Conservation (phyloP, 306 rosid species). For the Purshia tridentata region DNA sequence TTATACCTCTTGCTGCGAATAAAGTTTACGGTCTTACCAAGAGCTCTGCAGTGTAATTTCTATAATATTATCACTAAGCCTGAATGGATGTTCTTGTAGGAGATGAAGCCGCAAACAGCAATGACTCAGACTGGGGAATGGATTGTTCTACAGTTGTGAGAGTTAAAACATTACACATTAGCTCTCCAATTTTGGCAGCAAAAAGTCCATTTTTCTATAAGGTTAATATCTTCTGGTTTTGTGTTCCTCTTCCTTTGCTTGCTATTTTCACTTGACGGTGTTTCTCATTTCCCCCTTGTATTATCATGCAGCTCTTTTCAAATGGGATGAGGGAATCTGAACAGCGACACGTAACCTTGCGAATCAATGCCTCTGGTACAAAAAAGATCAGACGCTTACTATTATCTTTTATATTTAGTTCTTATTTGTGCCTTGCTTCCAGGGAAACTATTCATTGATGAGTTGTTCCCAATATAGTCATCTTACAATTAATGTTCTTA, state of each 20-base stretch:
- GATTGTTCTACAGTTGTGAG: conserved; percentile 66
- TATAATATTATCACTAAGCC: neutral
- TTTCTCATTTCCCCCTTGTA: conserved; percentile 20
- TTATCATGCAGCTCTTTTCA: conserved; percentile 68
- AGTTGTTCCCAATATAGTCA: conserved; percentile 12
- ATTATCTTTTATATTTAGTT: neutral
- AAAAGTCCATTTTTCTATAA: conserved; percentile 96
- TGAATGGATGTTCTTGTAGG: conserved; percentile 44
- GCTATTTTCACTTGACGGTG: conserved; percentile 3
- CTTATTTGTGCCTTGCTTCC: neutral
- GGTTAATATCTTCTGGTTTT: conserved; percentile 37
- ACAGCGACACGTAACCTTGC: conserved; percentile 78
- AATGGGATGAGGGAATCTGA: conserved; percentile 99
- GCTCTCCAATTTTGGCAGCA: conserved; percentile 98
- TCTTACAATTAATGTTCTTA: conserved; percentile 22
- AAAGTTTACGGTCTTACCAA: neutral
- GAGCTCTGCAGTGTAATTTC: neutral
- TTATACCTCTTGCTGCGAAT: conserved; percentile 12
- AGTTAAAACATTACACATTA: conserved; percentile 81
- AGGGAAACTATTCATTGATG: neutral
- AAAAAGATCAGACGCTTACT: neutral
- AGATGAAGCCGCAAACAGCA: conserved; percentile 74
- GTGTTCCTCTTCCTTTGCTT: neutral
- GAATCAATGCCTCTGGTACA: conserved; percentile 85
- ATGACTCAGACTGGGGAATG: conserved; percentile 81